A percentile compares a stretch with the other conserved stretches of the same genome.
These are phyloP conservation scores for Parietichytrium sp. DNA, from an alignment of 108 stramenopile species.

Conservation along the genomic window DNA sequence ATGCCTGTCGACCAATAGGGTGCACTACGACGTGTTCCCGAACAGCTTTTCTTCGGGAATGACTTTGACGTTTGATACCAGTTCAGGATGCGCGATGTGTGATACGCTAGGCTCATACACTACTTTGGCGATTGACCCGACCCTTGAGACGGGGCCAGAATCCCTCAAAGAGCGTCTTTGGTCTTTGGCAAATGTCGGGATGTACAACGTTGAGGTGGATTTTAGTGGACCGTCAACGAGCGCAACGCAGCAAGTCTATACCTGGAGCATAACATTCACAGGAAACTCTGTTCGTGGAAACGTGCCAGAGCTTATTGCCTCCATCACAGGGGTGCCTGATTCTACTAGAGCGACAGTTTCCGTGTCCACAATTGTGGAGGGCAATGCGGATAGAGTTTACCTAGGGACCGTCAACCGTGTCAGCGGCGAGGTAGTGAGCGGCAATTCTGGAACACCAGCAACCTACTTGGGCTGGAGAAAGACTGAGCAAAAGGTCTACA, in stretches of 20 bases:
- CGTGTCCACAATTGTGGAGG: neutral
- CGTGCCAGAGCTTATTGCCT: neutral
- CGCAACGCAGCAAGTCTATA: neutral
- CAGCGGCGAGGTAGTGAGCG: neutral
- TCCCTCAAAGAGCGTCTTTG: neutral
- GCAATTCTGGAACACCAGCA: neutral
- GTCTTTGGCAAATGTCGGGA: neutral
- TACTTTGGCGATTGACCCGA: neutral
- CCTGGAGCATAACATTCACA: neutral
- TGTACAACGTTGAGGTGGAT: neutral
- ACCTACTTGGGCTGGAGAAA: neutral
- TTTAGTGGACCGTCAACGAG: neutral
- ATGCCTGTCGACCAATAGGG: neutral
- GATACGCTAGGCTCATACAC: neutral
- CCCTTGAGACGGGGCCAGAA: neutral
- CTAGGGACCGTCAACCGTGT: neutral
- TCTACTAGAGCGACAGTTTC: neutral
- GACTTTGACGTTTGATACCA: conserved; percentile 14
- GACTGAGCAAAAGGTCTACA: conserved; percentile 50
- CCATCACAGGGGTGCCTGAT: neutral
- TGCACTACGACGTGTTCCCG: neutral
- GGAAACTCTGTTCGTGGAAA: neutral
- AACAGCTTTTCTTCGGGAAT: neutral
- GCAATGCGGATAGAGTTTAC: conserved; percentile 14
- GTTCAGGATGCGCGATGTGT: conserved; percentile 11